Base-by-base conservation (phyloP, 192 early-diverging fungal species). In the Paraglomus occultum region DNA sequence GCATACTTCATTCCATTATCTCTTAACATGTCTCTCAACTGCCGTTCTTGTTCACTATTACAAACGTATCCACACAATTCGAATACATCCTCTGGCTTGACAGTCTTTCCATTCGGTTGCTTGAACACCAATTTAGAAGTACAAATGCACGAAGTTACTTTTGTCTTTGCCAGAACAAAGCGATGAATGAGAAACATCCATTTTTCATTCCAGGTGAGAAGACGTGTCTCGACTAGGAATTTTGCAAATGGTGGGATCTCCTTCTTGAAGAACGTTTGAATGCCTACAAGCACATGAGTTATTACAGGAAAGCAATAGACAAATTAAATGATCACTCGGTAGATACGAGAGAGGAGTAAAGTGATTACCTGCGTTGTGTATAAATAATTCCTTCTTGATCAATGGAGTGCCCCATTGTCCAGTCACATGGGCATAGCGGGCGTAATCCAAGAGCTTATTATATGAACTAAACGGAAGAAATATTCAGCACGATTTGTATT, bases 141-240 rank as follows among this genome's bases (percentile, higher is more conserved):
- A 18, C 5, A 44, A 18, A 64, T 45, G 17, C 46, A 20, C n/a
- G 47, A 18, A 14, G 50, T 48, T 45, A 38, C 38, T 50, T 20
- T 64, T 20, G 11, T 49, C 8, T n/a, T n/a, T 23, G 38, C 14
- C 18, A 64, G 17, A 44, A 44, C 59, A 18, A 76, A 79, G 12
- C 81, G 70, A 17, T 77, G 77, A 39, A 81, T 67, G 22, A 82
- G 51, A 51, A 77, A 80, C 18, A 84, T 53, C 83, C 83, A 85
- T 65, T 85, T 85, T 20, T 81, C 74, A 40, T 76, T 75, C 83
- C 83, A 85, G 11, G 79, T 76, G 54, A 76, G 79, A 54, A 85
- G 61, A 12, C 83, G 77, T 17, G 64, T 76, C 18, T 82, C 73
- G 47, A 85, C 73, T 0, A 75, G 81, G 22, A 81, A 85, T 46